Base-by-base conservation (phyloP, 257 asterid species). In the Striga asiatica region DNA sequence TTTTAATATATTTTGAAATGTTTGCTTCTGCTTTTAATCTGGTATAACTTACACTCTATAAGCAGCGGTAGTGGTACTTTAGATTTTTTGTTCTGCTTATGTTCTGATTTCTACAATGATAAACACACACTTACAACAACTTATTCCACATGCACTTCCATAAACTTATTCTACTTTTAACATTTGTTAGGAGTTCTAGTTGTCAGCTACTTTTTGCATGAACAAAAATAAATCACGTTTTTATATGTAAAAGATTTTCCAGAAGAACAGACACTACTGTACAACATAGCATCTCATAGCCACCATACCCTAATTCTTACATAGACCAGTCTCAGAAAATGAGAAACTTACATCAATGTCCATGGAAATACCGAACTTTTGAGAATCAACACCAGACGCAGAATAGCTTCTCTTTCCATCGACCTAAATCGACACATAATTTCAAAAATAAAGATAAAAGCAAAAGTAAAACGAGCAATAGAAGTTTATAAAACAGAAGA, bases 361-460 rank as follows among this genome's bases (percentile, higher is more conserved):
- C 56, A 77, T 18, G 13, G 70, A 60, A 45, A 66, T 55, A 45
- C 59, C 73, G 56, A 25, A 62, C 46, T 65, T 29, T 42, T 47
- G 3, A 4, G 67, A 61, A 66, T 56, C 67, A 28, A 46, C 42
- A 23, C 51, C 66, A 51, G 14, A 39, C 22, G 34, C 49, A 41
- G 59, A 12, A 57, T 64, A 31, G 19, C 32, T 66, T 48, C 54
- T 68, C 71, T 62, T 62, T 29, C 32, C 58, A 20, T n/a, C 76
- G 60, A 24, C 76, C 85, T 88, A 45, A 37, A 60, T 29, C 27
- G 28, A 62, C 41, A 45, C 24, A 58, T 53, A 39, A 16, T 28
- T 18, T 65, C 49, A 61, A 25, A 43, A 65, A 32, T n/a, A 45
- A 51, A 18, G 50, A 48, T 6, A 31, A 18, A 47, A 38, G 54